Percentiles rank a stretch among this genome's conserved stretches.
These are phyloP conservation scores for Pneumocystis sp. DNA, from an alignment of 1,139 yeast species.

Conservation along the genomic window DNA sequence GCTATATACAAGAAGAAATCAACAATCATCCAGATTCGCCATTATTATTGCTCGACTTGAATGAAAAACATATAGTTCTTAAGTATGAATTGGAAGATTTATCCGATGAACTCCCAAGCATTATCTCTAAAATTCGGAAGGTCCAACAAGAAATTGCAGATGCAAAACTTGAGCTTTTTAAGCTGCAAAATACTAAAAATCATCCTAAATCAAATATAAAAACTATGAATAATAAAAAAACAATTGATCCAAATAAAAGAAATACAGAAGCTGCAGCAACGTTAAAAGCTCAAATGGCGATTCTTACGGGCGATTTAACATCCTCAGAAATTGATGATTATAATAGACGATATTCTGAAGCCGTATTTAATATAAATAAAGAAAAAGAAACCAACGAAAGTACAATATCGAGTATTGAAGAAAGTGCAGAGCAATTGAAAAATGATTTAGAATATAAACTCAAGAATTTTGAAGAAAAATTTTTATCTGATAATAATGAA, in stretches of 20 bases:
- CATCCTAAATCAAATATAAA: constrained; percentile 61
- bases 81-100: constrained; percentile 38
- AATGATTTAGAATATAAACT: constrained; percentile 37
- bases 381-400: constrained; percentile 42
- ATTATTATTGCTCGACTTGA: constrained; percentile 8
- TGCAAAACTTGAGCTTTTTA: constrained; percentile 49
- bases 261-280: constrained; percentile 66
- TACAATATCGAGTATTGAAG: constrained; percentile 57
- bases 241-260: constrained; percentile 66
- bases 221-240: constrained; percentile 55
- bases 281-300: constrained; percentile 76
- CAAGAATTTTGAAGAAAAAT: constrained; percentile 24
- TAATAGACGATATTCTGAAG: constrained; percentile 44
- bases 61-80: constrained; percentile 28
- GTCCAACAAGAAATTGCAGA: constrained; percentile 57
- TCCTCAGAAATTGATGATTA: constrained; percentile 31
- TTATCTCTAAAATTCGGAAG: constrained; percentile 45
- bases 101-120: constrained; percentile 53
- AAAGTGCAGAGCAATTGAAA: constrained; percentile 58
- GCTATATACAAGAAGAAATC: constrained; percentile 38
- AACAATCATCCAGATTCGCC: constrained; percentile 21
- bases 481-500: constrained; percentile 34
- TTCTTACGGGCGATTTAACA: constrained; percentile 61
- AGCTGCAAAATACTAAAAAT: constrained; percentile 38
- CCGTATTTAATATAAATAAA: constrained; percentile 37